A percentile compares a stretch with the other conserved stretches of the same genome.
Conservation (phyloP, 108 stramenopile species). For the Pseudonitzschia pungens region DNA sequence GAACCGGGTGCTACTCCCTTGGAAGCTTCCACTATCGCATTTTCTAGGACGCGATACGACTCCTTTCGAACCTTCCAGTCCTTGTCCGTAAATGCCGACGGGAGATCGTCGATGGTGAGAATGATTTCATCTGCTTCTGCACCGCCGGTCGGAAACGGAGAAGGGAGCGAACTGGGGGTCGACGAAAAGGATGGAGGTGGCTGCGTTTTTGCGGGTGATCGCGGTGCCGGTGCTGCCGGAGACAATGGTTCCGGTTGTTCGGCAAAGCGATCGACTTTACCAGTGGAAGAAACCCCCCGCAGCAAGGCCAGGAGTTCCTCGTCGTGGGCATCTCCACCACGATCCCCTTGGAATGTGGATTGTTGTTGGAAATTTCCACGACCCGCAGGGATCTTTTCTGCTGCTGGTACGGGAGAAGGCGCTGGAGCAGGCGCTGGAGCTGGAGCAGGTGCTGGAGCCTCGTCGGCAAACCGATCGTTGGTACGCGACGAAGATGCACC, state of each 20-base stretch:
- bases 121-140: slow-evolving; percentile 33
- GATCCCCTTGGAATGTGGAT: slow-evolving; percentile 59
- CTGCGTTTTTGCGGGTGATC: not conserved
- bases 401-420: too few species aligned
- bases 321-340: slow-evolving; percentile 75
- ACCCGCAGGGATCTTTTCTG: slow-evolving; percentile 17
- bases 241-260: slow-evolving; percentile 1
- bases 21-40: slow-evolving; percentile 28
- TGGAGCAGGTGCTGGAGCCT: slow-evolving; percentile 4
- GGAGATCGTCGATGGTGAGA: slow-evolving; percentile 56
- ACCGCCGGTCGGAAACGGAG: not conserved
- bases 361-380: slow-evolving; percentile 31
- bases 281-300: slow-evolving; percentile 56
- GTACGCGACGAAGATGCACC: slow-evolving; percentile 24
- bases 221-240: not conserved
- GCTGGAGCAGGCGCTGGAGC: too few species aligned
- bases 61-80: slow-evolving; percentile 74
- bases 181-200: not conserved
- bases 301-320: slow-evolving; percentile 68
- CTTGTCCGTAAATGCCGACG: slow-evolving; percentile 44
- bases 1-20: slow-evolving; percentile 32
- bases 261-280: slow-evolving; percentile 49
- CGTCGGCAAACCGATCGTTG: slow-evolving; percentile 30
- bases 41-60: slow-evolving; percentile 57
- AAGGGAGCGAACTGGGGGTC: not conserved